These are phyloP conservation scores for Chondrus crispus DNA, from an alignment of 23 red algal genomes.

Conservation along the genomic window DNA sequence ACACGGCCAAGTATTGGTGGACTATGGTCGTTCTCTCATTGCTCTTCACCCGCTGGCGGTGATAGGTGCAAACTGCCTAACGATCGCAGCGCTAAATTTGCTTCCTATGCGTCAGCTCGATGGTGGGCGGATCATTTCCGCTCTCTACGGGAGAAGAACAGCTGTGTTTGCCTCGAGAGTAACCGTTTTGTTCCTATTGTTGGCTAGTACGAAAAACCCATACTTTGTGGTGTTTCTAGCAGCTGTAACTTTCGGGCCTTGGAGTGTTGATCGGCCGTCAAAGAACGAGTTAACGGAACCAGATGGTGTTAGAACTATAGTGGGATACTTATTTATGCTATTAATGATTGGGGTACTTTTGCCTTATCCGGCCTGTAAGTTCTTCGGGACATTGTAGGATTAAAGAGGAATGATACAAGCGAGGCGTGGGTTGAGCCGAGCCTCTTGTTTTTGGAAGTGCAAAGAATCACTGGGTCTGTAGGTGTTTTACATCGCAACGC, in stretches of 20 bases:
- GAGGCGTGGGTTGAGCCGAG: too few species aligned
- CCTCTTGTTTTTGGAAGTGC: too few species aligned
- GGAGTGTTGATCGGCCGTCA: slow-evolving; percentile 77
- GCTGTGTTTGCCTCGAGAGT: slow-evolving; percentile 62
- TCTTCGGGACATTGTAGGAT: slow-evolving; percentile 55
- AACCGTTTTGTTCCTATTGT: slow-evolving; percentile 65
- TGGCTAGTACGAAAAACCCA: slow-evolving; percentile 50
- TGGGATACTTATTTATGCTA: slow-evolving; percentile 74
- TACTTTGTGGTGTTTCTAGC: slow-evolving; percentile 70
- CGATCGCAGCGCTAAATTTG: slow-evolving; percentile 75
- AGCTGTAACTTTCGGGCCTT: slow-evolving; percentile 71
- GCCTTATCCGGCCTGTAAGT: slow-evolving; percentile 57
- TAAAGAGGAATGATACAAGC: too few species aligned
- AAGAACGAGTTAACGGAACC: slow-evolving; percentile 85
- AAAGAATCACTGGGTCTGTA: too few species aligned
- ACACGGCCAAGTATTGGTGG: slow-evolving; percentile 32
- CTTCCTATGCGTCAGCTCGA: slow-evolving; percentile 79
- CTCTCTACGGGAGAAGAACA: slow-evolving; percentile 71
- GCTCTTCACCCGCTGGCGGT: slow-evolving; percentile 77
- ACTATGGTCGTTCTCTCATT: slow-evolving; percentile 36
- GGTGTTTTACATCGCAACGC: too few species aligned
- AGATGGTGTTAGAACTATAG: slow-evolving; percentile 30
- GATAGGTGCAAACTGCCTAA: slow-evolving; percentile 64
- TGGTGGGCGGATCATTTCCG: slow-evolving; percentile 75
- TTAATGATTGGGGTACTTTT: slow-evolving; percentile 72